Evolutionary conservation across 1,139 yeast genomes (phyloP).

Genomic region (Geotrichum cucujoidarum): DNA sequence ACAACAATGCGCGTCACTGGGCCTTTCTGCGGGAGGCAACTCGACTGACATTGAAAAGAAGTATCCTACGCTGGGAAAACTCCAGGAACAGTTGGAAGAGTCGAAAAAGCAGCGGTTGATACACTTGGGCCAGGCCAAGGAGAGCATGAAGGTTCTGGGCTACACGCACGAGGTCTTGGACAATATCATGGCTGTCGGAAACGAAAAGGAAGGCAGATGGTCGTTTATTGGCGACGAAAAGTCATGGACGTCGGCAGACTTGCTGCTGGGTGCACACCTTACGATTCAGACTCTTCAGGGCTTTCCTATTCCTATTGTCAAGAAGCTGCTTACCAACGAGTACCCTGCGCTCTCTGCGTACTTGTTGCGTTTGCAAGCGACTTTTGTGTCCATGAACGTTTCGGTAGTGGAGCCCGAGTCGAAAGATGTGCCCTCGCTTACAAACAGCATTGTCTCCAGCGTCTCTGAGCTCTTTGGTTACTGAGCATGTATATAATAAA

Average conservation of each 20-base stretch:
- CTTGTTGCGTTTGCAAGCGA: conserved; percentile 2
- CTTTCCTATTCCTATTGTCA: conserved; percentile 26
- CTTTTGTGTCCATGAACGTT: conserved; percentile 6
- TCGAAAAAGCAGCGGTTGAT: conserved; percentile 44
- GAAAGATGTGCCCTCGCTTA: conserved; percentile 13
- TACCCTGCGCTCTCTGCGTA: conserved; percentile 22
- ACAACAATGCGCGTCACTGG: conserved; percentile 40
- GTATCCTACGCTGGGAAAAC: conserved; percentile 24
- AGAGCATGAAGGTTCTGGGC: conserved; percentile 49
- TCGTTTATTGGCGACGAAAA: conserved; percentile 19
- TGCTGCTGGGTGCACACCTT: conserved; percentile 30
- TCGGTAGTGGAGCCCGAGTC: conserved; percentile 12
- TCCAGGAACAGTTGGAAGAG: conserved; percentile 42
- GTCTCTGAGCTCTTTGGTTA: not conserved
- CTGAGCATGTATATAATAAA: not conserved
- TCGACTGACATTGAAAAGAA: conserved; percentile 39
- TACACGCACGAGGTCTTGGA: conserved; percentile 39
- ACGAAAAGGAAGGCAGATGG: not conserved
- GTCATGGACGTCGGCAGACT: conserved; percentile 25
- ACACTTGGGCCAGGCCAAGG: conserved; percentile 46
- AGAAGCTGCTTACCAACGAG: conserved; percentile 24
- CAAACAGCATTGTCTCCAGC: conserved; percentile 3
- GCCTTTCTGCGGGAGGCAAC: conserved; percentile 28
- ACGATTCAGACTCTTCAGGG: conserved; percentile 23
- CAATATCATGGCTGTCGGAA: conserved; percentile 26